Base-by-base conservation (phyloP, 192 early-diverging fungal species). In the Geranomyces michiganensis region DNA sequence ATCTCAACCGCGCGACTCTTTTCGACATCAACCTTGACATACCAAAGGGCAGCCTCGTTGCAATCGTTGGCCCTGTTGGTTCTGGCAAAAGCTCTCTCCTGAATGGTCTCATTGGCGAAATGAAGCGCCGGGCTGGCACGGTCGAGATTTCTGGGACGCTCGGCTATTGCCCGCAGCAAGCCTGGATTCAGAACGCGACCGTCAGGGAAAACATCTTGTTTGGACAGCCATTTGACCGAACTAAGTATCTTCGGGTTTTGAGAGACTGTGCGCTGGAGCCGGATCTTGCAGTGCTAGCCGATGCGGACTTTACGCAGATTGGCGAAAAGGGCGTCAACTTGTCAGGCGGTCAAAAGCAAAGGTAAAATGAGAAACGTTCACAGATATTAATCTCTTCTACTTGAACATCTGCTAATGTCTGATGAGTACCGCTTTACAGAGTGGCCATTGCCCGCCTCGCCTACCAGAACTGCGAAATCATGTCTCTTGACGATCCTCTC, bases 21-120 rank as follows among this genome's bases (percentile, higher is more conserved):
- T 68, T 67, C 26, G 67, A 86, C 67, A 74, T 91, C 53, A 78
- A 81, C 67, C 29, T 90, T 24, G 70, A 64, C 45, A 64, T 87
- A 74, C 51, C 73, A 70, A 67, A 74, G 43, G 81, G 90, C 51
- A 60, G 84, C 22, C 83, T 97, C 19, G 89, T 92, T 0, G 93
- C 90, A 0, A 75, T 97, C 24, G 89, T 93, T 14, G 96, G 96
- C 15, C 79, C 87, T 1, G 93, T 94, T 9, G 96, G 92, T 2
- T 80, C 85, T 1, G 94, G 94, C 36, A 97, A 97, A 69, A 91
- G 90, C 0, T 90, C 92, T 2, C 78, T 97, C n/a, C 77, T 97
- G 0, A 84, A 88, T 63, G 88, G 92, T 14, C 79, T 97, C 62
- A 84, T 94, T 27, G 92, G 94, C 17, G 94, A 96, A 65, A 90